Conservation (phyloP, 2,329 filamentous ascomycete genomes). For the Dactylonectria estremocensis region DNA sequence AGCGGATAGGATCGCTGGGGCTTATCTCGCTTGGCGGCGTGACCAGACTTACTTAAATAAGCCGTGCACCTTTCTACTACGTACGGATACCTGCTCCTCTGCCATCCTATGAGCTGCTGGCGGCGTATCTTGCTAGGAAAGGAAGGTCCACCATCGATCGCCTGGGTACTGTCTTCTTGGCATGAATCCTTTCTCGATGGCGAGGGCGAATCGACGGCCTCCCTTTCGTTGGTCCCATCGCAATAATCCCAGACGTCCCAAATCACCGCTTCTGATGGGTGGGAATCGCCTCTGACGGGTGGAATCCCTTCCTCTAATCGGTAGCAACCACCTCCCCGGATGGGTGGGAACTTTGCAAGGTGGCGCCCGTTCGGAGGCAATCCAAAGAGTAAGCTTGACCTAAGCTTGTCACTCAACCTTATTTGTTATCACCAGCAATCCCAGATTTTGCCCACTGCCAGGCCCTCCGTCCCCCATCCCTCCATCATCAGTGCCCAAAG, state of each 20-base stretch:
- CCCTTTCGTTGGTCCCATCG: neutral
- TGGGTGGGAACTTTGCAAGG: conserved; percentile 9
- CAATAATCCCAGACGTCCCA: too few species aligned
- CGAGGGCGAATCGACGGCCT: too few species aligned
- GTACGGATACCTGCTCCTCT: conserved; percentile 14
- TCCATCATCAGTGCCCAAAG: too few species aligned
- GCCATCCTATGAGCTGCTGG: conserved; percentile 24
- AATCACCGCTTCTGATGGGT: too few species aligned
- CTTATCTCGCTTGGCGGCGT: conserved; percentile 42
- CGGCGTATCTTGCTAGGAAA: conserved; percentile 35
- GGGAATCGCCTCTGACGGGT: too few species aligned
- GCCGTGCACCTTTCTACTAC: too few species aligned
- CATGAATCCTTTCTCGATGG: neutral
- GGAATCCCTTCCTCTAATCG: too few species aligned
- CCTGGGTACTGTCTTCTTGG: conserved; percentile 33
- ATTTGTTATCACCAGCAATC: conserved; percentile 31
- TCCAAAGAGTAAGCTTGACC: conserved; percentile 9
- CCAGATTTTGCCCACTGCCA: too few species aligned
- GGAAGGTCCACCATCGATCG: conserved; percentile 44
- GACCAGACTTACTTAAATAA: conserved; percentile 25
- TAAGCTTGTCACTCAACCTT: conserved; percentile 34
- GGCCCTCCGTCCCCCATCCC: too few species aligned
- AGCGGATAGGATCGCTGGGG: conserved; percentile 19
- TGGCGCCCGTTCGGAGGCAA: conserved; percentile 23
- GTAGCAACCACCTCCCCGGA: too few species aligned